A percentile compares a stretch with the other conserved stretches of the same genome.
These are phyloP conservation scores for Diaporthe capsici DNA, from an alignment of 2,329 filamentous ascomycete genomes.

Conservation along the genomic window DNA sequence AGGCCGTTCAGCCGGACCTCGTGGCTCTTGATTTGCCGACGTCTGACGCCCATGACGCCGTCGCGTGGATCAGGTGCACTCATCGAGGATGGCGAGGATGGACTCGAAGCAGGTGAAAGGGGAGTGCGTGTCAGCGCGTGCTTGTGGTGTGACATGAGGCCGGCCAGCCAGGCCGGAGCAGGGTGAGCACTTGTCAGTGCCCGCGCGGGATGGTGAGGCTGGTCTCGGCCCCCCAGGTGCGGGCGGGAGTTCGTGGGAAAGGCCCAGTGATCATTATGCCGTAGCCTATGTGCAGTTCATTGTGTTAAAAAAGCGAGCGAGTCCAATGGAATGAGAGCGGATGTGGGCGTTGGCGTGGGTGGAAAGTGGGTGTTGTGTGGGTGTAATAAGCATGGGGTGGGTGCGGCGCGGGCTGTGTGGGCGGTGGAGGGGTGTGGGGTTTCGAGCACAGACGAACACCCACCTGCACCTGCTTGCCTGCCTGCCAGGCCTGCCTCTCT, in stretches of 20 bases:
- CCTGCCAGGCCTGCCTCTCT: not conserved
- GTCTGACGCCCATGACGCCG: constrained; percentile 1
- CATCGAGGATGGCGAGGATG: not conserved
- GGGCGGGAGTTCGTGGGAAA: not conserved
- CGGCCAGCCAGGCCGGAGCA: not conserved
- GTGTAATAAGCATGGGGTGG: constrained; percentile 1
- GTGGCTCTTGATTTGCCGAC: constrained; percentile 9
- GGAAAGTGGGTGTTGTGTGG: constrained; percentile 2
- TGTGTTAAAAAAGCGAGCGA: not conserved
- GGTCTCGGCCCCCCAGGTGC: not conserved
- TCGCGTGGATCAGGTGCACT: constrained; percentile 12
- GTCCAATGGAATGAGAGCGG: constrained; percentile 15
- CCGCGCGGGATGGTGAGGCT: constrained; percentile 17
- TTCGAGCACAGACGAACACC: constrained; percentile 13
- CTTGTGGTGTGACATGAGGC: constrained; percentile 11
- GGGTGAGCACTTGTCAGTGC: constrained; percentile 11
- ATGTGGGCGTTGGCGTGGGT: constrained; percentile 6
- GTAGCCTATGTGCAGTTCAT: not conserved
- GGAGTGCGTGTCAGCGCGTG: not conserved
- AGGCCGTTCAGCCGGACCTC: not conserved
- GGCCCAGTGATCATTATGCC: constrained; percentile 9
- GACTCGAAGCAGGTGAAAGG: not conserved
- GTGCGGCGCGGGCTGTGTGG: constrained; percentile 4
- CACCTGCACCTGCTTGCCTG: not conserved
- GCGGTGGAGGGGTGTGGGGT: constrained; percentile 21